A percentile compares a stretch with the other conserved stretches of the same genome.
phyloP scores from a whole-genome alignment of 106 monocot genomes.

The Chionographis japonica region DNA sequence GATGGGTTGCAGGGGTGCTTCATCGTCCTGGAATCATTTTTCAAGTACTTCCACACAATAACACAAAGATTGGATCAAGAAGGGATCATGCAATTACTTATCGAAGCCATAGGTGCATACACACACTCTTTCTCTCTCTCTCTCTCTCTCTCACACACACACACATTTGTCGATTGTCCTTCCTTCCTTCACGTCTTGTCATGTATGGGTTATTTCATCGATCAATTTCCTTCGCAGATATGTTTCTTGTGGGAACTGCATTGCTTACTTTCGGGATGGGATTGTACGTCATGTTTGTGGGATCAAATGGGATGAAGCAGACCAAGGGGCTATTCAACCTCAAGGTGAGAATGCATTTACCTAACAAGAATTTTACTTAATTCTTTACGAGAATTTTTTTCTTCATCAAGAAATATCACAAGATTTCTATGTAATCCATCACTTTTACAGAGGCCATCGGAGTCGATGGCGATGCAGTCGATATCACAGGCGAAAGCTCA shows the following conservation, averaged over 20 bases:
- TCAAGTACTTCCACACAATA: conserved; percentile 14
- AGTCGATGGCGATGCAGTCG: conserved; percentile 18
- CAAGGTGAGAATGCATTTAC: conserved; percentile 8
- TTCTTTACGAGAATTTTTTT: too few species aligned
- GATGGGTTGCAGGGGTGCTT: conserved; percentile 25
- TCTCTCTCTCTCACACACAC: background rate
- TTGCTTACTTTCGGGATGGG: conserved; percentile 38
- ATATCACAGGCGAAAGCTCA: conserved; percentile 38
- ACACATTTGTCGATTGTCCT: background rate
- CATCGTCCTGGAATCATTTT: conserved; percentile 26
- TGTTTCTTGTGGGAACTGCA: conserved; percentile 48
- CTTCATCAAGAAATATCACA: too few species aligned
- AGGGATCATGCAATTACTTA: conserved; percentile 20
- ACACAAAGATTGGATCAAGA: conserved; percentile 17
- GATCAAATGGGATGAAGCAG: conserved; percentile 11
- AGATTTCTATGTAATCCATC: background rate
- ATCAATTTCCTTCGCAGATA: conserved; percentile 15
- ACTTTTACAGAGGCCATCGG: conserved; percentile 27
- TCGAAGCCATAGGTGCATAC: conserved; percentile 32
- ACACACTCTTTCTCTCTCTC: too few species aligned
- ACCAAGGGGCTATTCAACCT: conserved; percentile 23
- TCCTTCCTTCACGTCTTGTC: background rate
- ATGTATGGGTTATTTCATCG: background rate
- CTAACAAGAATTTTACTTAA: too few species aligned
- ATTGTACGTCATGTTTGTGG: conserved; percentile 34